Evolutionary conservation across 2,329 filamentous ascomycete genomes (phyloP), one percentile per base, ranked within the genome.

Genomic region (Clonostachys rhizophaga): DNA sequence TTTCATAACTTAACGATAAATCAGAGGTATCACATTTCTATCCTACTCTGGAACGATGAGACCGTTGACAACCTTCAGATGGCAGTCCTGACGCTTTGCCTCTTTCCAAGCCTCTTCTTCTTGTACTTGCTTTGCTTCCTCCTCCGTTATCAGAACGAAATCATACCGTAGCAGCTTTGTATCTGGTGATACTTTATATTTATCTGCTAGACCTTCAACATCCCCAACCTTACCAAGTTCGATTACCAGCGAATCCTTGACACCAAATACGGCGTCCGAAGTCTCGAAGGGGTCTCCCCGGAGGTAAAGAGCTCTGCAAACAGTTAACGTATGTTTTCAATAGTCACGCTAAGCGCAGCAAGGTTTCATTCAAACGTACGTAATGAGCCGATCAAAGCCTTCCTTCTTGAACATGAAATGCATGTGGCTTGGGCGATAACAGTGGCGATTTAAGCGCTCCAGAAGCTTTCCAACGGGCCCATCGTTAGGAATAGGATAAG

Each of bases 361-460:
- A 10, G 24, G 24, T 10, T 10, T 30, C 9, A 18, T 41, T 17
- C 33, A 12, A n/a, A 35, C 44, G 18, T 72, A 91, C 87, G 89
- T 95, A 60, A 94, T 86, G 58, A 95, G 67, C 61, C 86, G 80
- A 70, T 95, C 89, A 70, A 79, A 91, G 0, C 87, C 87, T 34
- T 75, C 66, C 72, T 89, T 91, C 60, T 84, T 81, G 68, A 95
- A 91, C 87, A 94, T 94, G 59, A 92, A 92, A 66, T 92, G 88
- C 73, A 91, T 79, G 66, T 92, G 88, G 30, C 83, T 80, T 3
- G 89, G 89, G 45, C 89, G 70, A 71, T 83, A 91, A 50, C 82
- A 83, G 68, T 92, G 88, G 30, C 88, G 71, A 33, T 77, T 74
- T 57, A 92, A 62, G 60, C 69, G 64, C 62, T 71, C 70, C 58